Conservation (phyloP, 2,329 filamentous ascomycete species). For the Cryoendolithus antarcticus region DNA sequence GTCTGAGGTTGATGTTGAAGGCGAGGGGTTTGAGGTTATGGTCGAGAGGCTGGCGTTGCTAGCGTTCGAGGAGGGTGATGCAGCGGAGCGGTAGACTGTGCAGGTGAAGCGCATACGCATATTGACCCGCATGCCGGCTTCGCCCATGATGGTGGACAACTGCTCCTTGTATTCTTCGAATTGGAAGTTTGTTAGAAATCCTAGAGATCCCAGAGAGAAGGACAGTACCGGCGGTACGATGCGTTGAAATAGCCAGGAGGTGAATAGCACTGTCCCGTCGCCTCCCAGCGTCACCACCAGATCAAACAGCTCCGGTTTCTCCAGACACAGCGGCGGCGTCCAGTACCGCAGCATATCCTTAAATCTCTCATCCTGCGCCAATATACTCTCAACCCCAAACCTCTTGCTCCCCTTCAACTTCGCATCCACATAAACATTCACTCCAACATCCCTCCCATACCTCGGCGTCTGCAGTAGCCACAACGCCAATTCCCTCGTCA, state of each 20-base stretch:
- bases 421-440: constrained; percentile 94
- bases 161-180: constrained; percentile 81
- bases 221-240: constrained; percentile 75
- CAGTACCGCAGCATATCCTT: constrained; percentile 83
- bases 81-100: constrained; percentile 69
- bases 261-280: constrained; percentile 78
- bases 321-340: constrained; percentile 93
- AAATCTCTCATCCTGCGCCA: constrained; percentile 64
- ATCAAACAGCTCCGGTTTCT: constrained; percentile 86
- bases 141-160: constrained; percentile 81
- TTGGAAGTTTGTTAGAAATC: constrained; percentile 80
- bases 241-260: constrained; percentile 84
- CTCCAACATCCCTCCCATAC: constrained; percentile 78
- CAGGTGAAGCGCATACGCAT: constrained; percentile 98
- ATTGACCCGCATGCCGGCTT: constrained; percentile 91
- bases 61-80: constrained; percentile 17
- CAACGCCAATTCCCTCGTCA: constrained; percentile 75
- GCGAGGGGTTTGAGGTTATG: constrained; percentile 5
- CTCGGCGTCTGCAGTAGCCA: constrained; percentile 84
- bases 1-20: background rate
- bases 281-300: constrained; percentile 79
- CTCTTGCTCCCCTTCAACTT: constrained; percentile 81
- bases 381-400: constrained; percentile 63
- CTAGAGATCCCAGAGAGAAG: constrained; percentile 72
- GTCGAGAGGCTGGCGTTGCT: constrained; percentile 21